These are phyloP conservation scores for Hanseniaspora hatyaiensis DNA, from an alignment of 805 yeast genomes.

Conservation along the genomic window DNA sequence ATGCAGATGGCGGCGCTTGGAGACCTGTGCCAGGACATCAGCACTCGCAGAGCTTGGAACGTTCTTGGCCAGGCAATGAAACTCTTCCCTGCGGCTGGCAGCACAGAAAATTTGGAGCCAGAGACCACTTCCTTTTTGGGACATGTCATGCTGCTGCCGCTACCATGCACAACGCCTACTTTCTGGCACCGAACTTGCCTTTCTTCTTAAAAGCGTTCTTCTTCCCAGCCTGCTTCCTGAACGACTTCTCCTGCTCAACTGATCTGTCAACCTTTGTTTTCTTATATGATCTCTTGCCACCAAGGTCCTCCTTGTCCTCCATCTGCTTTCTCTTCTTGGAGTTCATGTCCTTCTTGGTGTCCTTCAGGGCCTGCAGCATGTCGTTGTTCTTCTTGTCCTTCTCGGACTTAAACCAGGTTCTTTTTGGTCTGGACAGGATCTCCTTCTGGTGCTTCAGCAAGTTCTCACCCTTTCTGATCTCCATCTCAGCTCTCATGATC, in stretches of 20 bases:
- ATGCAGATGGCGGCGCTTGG: too few relatives aligned
- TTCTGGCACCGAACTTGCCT: constrained; percentile 21
- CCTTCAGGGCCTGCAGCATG: constrained; percentile 32
- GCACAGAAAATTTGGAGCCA: too few relatives aligned
- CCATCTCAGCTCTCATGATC: constrained; percentile 79
- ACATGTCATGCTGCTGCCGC: too few relatives aligned
- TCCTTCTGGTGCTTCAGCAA: constrained; percentile 68
- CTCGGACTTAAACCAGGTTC: constrained; percentile 86
- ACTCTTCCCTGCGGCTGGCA: too few relatives aligned
- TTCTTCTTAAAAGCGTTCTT: constrained; percentile 21
- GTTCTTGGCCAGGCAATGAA: too few relatives aligned
- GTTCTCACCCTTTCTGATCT: constrained; percentile 74
- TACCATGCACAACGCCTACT: neutral
- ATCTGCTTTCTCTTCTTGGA: constrained; percentile 58
- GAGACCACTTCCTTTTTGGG: too few relatives aligned
- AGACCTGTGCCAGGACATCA: too few relatives aligned
- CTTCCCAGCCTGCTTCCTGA: constrained; percentile 27
- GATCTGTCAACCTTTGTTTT: constrained; percentile 68
- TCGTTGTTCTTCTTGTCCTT: constrained; percentile 34
- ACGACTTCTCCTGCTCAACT: constrained; percentile 37
- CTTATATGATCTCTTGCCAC: constrained; percentile 48
- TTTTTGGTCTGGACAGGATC: constrained; percentile 76
- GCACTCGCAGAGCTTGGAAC: too few relatives aligned
- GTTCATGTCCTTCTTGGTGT: constrained; percentile 42
- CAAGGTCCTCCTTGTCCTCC: constrained; percentile 49